These are phyloP conservation scores for Sugiyamaella chiloensis DNA, from an alignment of 805 yeast genomes.

Conservation along the genomic window DNA sequence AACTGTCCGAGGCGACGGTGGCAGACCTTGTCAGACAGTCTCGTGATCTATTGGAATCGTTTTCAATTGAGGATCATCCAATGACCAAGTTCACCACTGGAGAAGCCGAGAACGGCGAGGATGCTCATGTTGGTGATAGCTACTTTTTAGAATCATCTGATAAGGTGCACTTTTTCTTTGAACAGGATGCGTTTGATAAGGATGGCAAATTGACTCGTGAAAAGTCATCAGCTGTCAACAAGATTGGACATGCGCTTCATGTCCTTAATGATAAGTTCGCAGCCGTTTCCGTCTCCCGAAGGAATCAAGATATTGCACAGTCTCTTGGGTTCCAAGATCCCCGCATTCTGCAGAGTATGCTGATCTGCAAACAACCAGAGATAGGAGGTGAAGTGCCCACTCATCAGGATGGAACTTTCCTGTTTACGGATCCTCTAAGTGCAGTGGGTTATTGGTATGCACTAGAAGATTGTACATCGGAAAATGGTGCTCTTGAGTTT, in stretches of 20 bases:
- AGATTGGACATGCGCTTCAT: constrained; percentile 78
- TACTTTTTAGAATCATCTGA: constrained; percentile 69
- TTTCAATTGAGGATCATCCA: constrained; percentile 61
- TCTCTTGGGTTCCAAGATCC: constrained; percentile 60
- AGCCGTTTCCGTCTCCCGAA: constrained; percentile 48
- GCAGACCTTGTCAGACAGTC: constrained; percentile 42
- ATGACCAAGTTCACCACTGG: constrained; percentile 66
- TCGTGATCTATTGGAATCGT: constrained; percentile 41
- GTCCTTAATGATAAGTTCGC: constrained; percentile 49
- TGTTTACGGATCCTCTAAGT: constrained; percentile 65
- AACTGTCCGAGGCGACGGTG: constrained; percentile 45
- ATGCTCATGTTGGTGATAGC: constrained; percentile 66
- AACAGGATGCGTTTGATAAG: constrained; percentile 61
- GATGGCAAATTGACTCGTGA: constrained; percentile 52
- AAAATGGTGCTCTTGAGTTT: constrained; percentile 67
- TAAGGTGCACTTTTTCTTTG: constrained; percentile 67
- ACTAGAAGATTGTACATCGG: constrained; percentile 62
- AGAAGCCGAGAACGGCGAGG: constrained; percentile 36
- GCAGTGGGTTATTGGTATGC: constrained; percentile 85
- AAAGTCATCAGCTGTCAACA: constrained; percentile 59
- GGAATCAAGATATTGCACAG: constrained; percentile 50
- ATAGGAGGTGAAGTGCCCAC: constrained; percentile 72
- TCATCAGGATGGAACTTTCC: constrained; percentile 72
- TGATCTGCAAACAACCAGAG: constrained; percentile 73
- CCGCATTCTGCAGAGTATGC: constrained; percentile 72